phyloP scores from a whole-genome alignment of 768 basidiomycete genomes.

The Termitomyces sp. region DNA sequence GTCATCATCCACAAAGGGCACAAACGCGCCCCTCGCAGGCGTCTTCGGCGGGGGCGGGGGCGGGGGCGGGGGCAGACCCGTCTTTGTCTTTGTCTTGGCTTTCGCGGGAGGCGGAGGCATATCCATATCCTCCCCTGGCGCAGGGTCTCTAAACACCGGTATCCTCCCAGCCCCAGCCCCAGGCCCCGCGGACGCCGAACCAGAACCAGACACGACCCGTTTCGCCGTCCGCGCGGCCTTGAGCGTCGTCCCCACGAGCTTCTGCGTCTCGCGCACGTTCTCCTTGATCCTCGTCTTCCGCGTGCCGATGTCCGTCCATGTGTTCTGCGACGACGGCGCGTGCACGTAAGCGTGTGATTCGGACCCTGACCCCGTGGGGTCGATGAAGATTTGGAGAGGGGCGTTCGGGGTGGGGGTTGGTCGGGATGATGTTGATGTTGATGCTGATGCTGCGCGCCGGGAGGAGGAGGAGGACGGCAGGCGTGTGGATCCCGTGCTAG shows the following conservation, averaged over 20 bases:
- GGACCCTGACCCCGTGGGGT: slow-evolving; percentile 55
- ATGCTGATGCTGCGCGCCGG: background rate
- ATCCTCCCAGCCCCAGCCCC: slow-evolving; percentile 39
- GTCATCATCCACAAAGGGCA: slow-evolving; percentile 36
- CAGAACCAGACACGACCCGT: slow-evolving; percentile 41
- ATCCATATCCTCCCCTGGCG: slow-evolving; percentile 42
- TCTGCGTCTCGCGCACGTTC: slow-evolving; percentile 68
- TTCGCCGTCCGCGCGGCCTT: slow-evolving; percentile 58
- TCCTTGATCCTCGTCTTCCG: slow-evolving; percentile 79
- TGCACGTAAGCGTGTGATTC: slow-evolving; percentile 44
- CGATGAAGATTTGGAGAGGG: slow-evolving; percentile 69
- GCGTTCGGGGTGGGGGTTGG: slow-evolving; percentile 45
- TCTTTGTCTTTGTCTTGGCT: too few relatives aligned
- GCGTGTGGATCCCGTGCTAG: slow-evolving; percentile 27
- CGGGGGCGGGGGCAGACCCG: too few relatives aligned
- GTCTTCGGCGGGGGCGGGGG: slow-evolving; percentile 25
- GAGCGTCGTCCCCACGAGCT: slow-evolving; percentile 63
- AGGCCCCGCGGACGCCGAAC: slow-evolving; percentile 21
- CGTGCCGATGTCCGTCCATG: slow-evolving; percentile 73
- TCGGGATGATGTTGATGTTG: slow-evolving; percentile 16
- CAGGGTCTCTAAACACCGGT: slow-evolving; percentile 62
- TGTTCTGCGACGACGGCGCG: slow-evolving; percentile 35
- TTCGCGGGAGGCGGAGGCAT: slow-evolving; percentile 41
- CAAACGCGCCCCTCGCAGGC: slow-evolving; percentile 28
- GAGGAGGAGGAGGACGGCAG: slow-evolving; percentile 16